Percentiles rank a stretch among this genome's conserved stretches.
These are phyloP conservation scores for Skeletonema potamos DNA, from an alignment of 108 stramenopile species.

Conservation along the genomic window DNA sequence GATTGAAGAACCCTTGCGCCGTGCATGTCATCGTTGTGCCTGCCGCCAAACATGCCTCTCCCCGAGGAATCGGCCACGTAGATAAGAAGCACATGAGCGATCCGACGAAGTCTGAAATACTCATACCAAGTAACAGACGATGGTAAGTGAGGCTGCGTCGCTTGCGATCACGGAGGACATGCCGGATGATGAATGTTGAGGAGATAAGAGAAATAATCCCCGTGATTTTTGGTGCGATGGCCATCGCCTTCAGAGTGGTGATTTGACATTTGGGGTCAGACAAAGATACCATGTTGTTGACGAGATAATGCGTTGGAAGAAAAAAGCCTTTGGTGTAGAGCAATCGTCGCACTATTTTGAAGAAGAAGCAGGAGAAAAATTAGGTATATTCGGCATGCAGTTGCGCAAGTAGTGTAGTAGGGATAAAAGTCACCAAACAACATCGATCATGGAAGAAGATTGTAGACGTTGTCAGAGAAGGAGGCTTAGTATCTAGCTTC, in stretches of 20 bases:
- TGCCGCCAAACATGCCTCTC: conserved; percentile 1
- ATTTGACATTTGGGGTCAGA: neutral
- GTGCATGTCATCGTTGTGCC: conserved; percentile 16
- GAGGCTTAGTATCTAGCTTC: no score
- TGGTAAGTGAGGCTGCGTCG: conserved; percentile 8
- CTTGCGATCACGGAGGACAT: conserved; percentile 8
- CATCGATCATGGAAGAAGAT: no score
- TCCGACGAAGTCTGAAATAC: conserved; percentile 2
- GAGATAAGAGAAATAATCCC: neutral
- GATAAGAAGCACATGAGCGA: conserved; percentile 5
- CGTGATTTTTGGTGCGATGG: neutral
- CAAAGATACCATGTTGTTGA: neutral
- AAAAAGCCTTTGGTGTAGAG: no score
- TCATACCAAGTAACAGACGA: conserved; percentile 12
- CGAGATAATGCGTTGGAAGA: no score
- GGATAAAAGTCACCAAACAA: no score
- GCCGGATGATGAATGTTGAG: conserved; percentile 9
- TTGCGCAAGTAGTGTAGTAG: no score
- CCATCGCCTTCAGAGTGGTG: neutral
- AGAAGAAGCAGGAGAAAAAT: no score
- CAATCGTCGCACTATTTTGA: no score
- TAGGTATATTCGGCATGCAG: no score
- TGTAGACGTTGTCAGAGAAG: no score
- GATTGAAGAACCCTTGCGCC: conserved; percentile 29
- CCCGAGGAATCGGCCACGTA: conserved; percentile 15